phyloP scores from a whole-genome alignment of 345 rosid genomes.

The Dovyalis caffra region DNA sequence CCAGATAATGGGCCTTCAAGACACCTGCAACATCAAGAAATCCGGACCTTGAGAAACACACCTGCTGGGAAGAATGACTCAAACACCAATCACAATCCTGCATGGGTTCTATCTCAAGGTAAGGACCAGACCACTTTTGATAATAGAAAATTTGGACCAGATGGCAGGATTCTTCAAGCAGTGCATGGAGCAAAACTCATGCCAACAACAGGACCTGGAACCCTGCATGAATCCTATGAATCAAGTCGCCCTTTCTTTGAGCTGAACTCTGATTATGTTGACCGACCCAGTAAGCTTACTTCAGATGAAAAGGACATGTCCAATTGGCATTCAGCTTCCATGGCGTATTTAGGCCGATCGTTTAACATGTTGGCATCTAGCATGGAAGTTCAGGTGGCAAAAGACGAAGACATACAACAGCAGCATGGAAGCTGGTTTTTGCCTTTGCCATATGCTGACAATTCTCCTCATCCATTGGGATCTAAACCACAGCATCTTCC shows the following conservation, averaged over 20 bases:
- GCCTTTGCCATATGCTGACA: constrained; percentile 31
- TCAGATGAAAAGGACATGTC: constrained; percentile 49
- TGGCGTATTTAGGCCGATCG: constrained; percentile 49
- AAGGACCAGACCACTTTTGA: constrained; percentile 53
- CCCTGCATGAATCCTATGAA: constrained; percentile 23
- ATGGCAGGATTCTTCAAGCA: constrained; percentile 34
- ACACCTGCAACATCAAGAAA: constrained; percentile 85
- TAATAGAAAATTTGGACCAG: constrained; percentile 50
- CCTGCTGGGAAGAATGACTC: constrained; percentile 44
- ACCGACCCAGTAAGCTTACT: constrained; percentile 30
- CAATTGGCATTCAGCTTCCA: constrained; percentile 38
- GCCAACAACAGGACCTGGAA: not conserved
- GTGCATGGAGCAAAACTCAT: not conserved
- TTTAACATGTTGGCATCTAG: constrained; percentile 42
- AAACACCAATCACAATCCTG: constrained; percentile 57
- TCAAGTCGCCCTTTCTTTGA: constrained; percentile 39
- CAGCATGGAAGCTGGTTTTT: constrained; percentile 55
- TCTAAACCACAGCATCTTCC: constrained; percentile 27
- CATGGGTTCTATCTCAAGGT: constrained; percentile 52
- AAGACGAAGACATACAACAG: not conserved
- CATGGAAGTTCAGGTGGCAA: constrained; percentile 13
- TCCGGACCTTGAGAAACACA: constrained; percentile 63
- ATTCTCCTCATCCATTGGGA: constrained; percentile 37
- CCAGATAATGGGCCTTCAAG: constrained; percentile 53
- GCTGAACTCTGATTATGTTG: constrained; percentile 30